These are phyloP conservation scores for Aspergillus carbonarius DNA, from an alignment of 2,329 filamentous ascomycete species.

Conservation along the genomic window DNA sequence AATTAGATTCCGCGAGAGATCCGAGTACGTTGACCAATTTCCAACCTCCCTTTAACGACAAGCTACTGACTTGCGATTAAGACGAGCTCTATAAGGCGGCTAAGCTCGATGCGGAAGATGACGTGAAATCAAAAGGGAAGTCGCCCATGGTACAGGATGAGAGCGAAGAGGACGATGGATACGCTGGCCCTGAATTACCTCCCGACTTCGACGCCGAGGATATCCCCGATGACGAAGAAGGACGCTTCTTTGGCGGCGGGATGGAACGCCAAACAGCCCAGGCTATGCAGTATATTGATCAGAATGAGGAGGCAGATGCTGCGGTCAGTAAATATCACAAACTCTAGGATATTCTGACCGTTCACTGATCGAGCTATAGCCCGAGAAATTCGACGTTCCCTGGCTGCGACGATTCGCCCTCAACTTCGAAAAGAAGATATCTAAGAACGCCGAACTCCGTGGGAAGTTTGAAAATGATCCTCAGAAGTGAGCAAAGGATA, in stretches of 20 bases:
- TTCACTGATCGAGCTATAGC: slow-evolving; percentile 33
- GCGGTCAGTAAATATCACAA: slow-evolving; percentile 34
- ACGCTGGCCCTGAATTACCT: slow-evolving; percentile 56
- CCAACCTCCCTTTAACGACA: not conserved
- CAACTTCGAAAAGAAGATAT: slow-evolving; percentile 86
- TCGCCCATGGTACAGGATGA: slow-evolving; percentile 50
- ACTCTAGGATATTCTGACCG: too few species aligned
- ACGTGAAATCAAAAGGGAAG: slow-evolving; percentile 50
- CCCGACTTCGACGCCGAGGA: slow-evolving; percentile 59
- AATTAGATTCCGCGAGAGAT: slow-evolving; percentile 56
- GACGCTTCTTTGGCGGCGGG: slow-evolving; percentile 92
- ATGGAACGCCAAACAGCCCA: slow-evolving; percentile 77
- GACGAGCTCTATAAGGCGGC: slow-evolving; percentile 61
- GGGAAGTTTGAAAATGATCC: slow-evolving; percentile 81
- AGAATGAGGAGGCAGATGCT: slow-evolving; percentile 56
- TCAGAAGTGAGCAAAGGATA: slow-evolving; percentile 55
- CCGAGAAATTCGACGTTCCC: slow-evolving; percentile 75
- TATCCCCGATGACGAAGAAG: slow-evolving; percentile 77
- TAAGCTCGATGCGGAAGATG: slow-evolving; percentile 53
- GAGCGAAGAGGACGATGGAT: slow-evolving; percentile 43
- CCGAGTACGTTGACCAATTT: slow-evolving; percentile 42
- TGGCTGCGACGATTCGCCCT: slow-evolving; percentile 83
- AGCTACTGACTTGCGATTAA: slow-evolving; percentile 21
- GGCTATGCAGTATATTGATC: slow-evolving; percentile 84
- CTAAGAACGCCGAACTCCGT: slow-evolving; percentile 83